A percentile compares a stretch with the other conserved stretches of the same genome.
These are phyloP conservation scores for Vitis rotundifolia DNA, from an alignment of 164 flowering plant genomes.

Conservation along the genomic window DNA sequence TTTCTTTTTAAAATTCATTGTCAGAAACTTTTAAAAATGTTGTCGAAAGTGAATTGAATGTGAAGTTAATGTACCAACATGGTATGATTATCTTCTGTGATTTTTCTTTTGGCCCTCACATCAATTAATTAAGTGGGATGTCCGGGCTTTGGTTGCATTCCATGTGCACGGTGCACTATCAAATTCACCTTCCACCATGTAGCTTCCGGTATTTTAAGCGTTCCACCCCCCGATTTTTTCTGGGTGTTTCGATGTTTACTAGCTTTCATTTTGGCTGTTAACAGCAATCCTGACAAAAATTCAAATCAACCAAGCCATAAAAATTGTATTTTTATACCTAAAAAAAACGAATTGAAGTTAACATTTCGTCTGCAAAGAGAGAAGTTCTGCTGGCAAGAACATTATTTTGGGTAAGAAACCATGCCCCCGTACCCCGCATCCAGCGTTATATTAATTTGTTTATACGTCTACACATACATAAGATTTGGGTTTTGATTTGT, in stretches of 20 bases:
- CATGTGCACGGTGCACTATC: neutral
- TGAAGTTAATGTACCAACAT: neutral
- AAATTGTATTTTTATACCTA: neutral
- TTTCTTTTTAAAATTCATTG: no score
- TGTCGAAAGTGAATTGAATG: no score
- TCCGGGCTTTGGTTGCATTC: neutral
- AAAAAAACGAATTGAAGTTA: neutral
- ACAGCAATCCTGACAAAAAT: neutral
- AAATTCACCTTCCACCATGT: neutral
- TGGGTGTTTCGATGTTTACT: no score
- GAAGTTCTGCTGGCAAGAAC: neutral
- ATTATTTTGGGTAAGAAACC: neutral
- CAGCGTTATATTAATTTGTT: neutral
- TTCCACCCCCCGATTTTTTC: neutral
- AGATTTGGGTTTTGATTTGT: neutral
- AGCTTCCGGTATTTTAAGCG: neutral
- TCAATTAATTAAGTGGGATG: neutral
- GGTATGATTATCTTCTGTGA: neutral
- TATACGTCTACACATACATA: neutral
- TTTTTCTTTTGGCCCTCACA: neutral
- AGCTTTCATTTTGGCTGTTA: neutral
- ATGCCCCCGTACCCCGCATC: neutral
- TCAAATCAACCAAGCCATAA: neutral
- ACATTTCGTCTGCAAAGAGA: slow-evolving; percentile 1
- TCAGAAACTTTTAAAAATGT: no score